These are phyloP conservation scores for Trematosphaeria pertusa DNA, from an alignment of 2,329 filamentous ascomycete genomes.

Conservation along the genomic window DNA sequence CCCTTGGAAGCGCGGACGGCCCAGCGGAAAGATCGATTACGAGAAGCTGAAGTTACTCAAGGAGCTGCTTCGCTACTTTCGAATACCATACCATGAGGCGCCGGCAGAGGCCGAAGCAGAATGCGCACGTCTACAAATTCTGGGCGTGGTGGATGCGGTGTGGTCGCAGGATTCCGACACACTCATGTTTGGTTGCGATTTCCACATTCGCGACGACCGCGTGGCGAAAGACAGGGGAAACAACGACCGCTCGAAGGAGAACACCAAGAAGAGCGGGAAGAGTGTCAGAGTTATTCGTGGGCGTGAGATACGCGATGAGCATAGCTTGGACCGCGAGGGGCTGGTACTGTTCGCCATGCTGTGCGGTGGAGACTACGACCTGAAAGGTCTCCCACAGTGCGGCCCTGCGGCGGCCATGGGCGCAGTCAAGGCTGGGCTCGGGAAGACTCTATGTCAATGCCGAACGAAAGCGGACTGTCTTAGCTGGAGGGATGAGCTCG, in stretches of 20 bases:
- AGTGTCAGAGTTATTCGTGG: constrained; percentile 42
- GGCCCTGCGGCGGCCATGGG: constrained; percentile 39
- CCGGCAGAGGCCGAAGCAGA: constrained; percentile 59
- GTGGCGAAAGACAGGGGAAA: constrained; percentile 30
- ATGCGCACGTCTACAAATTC: constrained; percentile 53
- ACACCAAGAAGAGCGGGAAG: constrained; percentile 40
- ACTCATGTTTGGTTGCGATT: constrained; percentile 56
- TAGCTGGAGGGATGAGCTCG: constrained; percentile 36
- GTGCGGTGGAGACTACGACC: constrained; percentile 51
- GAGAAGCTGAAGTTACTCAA: constrained; percentile 43
- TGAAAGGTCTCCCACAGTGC: constrained; percentile 45
- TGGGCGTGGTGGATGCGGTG: constrained; percentile 57
- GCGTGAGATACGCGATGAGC: constrained; percentile 30
- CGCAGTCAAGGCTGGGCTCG: constrained; percentile 38
- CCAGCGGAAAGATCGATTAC: constrained; percentile 41
- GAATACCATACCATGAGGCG: constrained; percentile 53
- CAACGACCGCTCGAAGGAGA: constrained; percentile 31
- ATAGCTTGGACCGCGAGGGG: constrained; percentile 43
- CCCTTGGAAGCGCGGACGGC: constrained; percentile 45
- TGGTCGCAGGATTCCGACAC: constrained; percentile 57
- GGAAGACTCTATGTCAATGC: constrained; percentile 32
- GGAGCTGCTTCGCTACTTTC: constrained; percentile 47
- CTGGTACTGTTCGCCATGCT: constrained; percentile 52
- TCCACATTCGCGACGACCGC: constrained; percentile 49
- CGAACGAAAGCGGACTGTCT: constrained; percentile 25